A percentile compares a stretch with the other conserved stretches of the same genome.
These are phyloP conservation scores for Globisporangium paddicum DNA, from an alignment of 352 stramenopile species.

Conservation along the genomic window DNA sequence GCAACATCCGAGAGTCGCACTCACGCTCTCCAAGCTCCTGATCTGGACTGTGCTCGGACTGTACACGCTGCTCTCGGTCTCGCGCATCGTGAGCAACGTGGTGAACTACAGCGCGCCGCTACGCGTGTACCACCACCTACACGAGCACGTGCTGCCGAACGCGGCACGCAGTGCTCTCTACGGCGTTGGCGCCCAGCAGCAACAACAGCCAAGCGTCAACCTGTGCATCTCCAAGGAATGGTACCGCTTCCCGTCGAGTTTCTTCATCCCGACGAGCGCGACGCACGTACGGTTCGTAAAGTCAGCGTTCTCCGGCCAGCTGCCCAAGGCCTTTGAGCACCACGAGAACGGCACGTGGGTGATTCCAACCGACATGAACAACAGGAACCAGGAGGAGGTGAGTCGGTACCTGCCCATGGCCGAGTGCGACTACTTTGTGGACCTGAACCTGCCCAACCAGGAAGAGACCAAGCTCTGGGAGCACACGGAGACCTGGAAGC, in stretches of 20 bases:
- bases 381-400: conserved; percentile 90
- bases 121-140: conserved; percentile 64
- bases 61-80: conserved; percentile 51
- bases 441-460: conserved; percentile 66
- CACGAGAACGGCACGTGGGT: conserved; percentile 55
- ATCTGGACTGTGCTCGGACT: conserved; percentile 37
- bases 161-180: conserved; percentile 19
- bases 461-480: conserved; percentile 69
- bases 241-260: conserved; percentile 95
- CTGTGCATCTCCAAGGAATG: conserved; percentile 98
- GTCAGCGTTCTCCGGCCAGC: conserved; percentile 90
- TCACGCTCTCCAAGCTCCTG: conserved; percentile 24
- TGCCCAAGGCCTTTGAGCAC: conserved; percentile 91
- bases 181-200: neutral
- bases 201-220: conserved; percentile 18
- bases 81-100: conserved; percentile 58
- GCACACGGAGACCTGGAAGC: conserved; percentile 39
- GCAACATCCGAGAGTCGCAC: conserved; percentile 17
- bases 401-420: conserved; percentile 79
- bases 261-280: conserved; percentile 90
- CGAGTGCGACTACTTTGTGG: conserved; percentile 89
- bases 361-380: conserved; percentile 89
- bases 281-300: conserved; percentile 89
- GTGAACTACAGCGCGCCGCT: conserved; percentile 72
- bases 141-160: conserved; percentile 53